Percentiles rank a stretch among this genome's conserved stretches.
phyloP scores from a whole-genome alignment of 2,329 filamentous ascomycete genomes.

The Cladophialophora exuberans region DNA sequence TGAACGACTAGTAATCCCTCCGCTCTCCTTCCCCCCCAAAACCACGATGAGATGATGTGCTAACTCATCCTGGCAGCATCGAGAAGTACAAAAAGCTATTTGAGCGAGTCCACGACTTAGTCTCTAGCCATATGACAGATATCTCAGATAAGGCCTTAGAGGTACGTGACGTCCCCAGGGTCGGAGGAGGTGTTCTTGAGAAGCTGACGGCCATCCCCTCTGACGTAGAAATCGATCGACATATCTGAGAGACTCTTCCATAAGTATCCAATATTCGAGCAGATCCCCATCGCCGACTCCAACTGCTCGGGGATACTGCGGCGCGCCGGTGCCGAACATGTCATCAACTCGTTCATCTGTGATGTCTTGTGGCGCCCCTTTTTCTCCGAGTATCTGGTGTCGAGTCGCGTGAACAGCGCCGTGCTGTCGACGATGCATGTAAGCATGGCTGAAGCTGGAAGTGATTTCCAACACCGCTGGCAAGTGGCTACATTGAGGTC shows the following conservation, averaged over 20 bases:
- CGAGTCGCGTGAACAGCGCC: not conserved
- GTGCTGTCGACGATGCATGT: slow-evolving; percentile 3
- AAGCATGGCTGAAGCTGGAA: slow-evolving; percentile 2
- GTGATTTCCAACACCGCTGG: slow-evolving; percentile 11
- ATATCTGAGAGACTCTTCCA: slow-evolving; percentile 1
- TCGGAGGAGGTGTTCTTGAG: not conserved
- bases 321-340: slow-evolving; percentile 1
- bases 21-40: not conserved
- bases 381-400: slow-evolving; percentile 7
- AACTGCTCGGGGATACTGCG: slow-evolving; percentile 1
- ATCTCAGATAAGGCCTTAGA: not conserved
- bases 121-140: not conserved
- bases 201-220: not conserved
- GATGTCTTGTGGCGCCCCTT: slow-evolving; percentile 3
- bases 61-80: not conserved
- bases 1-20: not conserved
- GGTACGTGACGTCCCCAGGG: not conserved
- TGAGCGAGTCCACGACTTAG: not conserved
- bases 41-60: not conserved
- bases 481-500: slow-evolving; percentile 13
- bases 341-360: slow-evolving; percentile 5
- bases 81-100: not conserved
- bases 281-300: slow-evolving; percentile 4
- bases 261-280: not conserved
- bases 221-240: not conserved